phyloP scores from a whole-genome alignment of 306 rosid species.

The Begonia peltatifolia region DNA sequence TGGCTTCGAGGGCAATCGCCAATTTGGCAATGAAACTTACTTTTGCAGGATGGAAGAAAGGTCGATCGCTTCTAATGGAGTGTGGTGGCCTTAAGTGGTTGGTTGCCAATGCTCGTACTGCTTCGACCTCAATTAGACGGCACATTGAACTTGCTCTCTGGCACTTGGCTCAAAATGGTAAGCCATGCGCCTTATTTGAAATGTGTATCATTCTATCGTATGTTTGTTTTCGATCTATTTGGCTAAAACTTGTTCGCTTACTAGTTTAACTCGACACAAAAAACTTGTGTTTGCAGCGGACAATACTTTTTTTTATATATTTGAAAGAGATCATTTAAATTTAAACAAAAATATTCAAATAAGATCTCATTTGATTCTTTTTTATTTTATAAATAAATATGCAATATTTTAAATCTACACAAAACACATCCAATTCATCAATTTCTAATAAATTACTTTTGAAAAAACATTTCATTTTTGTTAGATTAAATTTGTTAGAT shows the following conservation, averaged over 20 bases:
- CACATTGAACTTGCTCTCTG: slow-evolving; percentile 61
- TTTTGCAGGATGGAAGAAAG: slow-evolving; percentile 38
- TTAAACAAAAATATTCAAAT: too few relatives aligned
- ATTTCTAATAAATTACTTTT: too few relatives aligned
- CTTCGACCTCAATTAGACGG: slow-evolving; percentile 38
- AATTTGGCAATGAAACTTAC: slow-evolving; percentile 43
- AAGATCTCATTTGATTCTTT: too few relatives aligned
- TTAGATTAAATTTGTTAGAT: too few relatives aligned
- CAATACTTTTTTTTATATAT: too few relatives aligned
- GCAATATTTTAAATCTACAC: too few relatives aligned
- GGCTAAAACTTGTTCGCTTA: not conserved
- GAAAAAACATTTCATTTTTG: too few relatives aligned
- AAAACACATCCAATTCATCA: too few relatives aligned
- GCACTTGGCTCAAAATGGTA: slow-evolving; percentile 67
- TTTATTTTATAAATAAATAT: too few relatives aligned
- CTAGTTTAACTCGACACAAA: not conserved
- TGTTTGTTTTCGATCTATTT: too few relatives aligned
- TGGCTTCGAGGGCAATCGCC: slow-evolving; percentile 61
- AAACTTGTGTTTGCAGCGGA: slow-evolving; percentile 22
- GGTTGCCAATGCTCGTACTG: slow-evolving; percentile 23
- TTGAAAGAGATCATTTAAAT: too few relatives aligned
- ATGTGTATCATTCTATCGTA: not conserved
- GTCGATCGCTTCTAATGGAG: slow-evolving; percentile 38
- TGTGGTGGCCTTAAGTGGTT: slow-evolving; percentile 49
- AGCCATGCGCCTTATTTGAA: slow-evolving; percentile 2